phyloP scores from a whole-genome alignment of 352 stramenopile genomes.

The Phytophthora pinifolia region DNA sequence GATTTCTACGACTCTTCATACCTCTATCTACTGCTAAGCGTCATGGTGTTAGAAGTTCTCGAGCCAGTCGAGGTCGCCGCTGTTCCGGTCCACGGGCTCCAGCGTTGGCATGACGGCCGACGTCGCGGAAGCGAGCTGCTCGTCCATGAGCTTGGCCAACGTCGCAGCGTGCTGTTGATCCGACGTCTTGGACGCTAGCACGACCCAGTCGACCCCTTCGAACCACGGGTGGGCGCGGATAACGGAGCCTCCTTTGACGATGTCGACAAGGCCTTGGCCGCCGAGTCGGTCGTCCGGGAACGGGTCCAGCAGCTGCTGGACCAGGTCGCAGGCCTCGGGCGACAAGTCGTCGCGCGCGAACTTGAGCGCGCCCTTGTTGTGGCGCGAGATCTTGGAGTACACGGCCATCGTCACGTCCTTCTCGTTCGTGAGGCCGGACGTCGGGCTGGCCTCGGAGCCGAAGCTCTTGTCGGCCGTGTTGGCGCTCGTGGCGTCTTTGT shows the following conservation, averaged over 20 bases:
- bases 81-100: conserved; percentile 44
- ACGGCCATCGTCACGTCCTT: conserved; percentile 85
- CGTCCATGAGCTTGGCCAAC: conserved; percentile 59
- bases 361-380: conserved; percentile 60
- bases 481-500: conserved; percentile 1
- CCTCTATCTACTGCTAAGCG: conserved; percentile 1
- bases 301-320: conserved; percentile 72
- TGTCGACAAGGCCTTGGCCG: conserved; percentile 74
- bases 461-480: conserved; percentile 51
- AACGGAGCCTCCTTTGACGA: conserved; percentile 73
- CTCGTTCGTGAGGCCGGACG: conserved; percentile 43
- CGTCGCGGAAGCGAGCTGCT: conserved; percentile 38
- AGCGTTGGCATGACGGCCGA: conserved; percentile 56
- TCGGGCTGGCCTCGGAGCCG: conserved; percentile 27
- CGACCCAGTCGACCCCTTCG: conserved; percentile 71
- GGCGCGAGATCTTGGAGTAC: conserved; percentile 86
- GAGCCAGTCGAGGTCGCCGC: conserved; percentile 69
- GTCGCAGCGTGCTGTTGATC: conserved; percentile 47
- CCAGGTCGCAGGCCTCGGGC: conserved; percentile 49
- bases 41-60: conserved; percentile 65
- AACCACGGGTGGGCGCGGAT: conserved; percentile 86
- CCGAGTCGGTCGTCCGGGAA: conserved; percentile 68
- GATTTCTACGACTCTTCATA: conserved; percentile 31
- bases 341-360: conserved; percentile 62
- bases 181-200: conserved; percentile 70